Conservation (phyloP, 169 alveolate species). For the Plasmodium adleri region DNA sequence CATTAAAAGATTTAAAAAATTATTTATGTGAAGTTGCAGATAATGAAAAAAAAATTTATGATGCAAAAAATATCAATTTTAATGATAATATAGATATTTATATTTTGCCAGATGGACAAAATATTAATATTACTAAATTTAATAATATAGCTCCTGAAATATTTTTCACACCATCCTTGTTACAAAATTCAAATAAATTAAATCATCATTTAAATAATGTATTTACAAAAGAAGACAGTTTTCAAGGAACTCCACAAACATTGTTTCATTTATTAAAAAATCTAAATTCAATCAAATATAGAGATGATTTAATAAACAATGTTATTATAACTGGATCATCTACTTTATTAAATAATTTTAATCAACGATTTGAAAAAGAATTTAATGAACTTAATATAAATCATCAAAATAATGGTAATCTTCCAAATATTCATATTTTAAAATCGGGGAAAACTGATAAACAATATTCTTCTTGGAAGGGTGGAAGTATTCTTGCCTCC, state of each 20-base stretch:
- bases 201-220: slow-evolving; percentile 12
- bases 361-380: slow-evolving; percentile 47
- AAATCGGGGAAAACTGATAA: slow-evolving; percentile 30
- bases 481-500: slow-evolving; percentile 56
- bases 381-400: slow-evolving; percentile 26
- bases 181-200: slow-evolving; percentile 19
- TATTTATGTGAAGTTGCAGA: slow-evolving; percentile 73
- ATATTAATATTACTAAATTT: slow-evolving; percentile 53
- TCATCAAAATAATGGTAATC: neutral
- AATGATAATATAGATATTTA: slow-evolving; percentile 36
- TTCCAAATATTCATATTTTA: slow-evolving; percentile 22
- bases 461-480: slow-evolving; percentile 71
- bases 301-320: slow-evolving; percentile 22
- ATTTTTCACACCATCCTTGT: slow-evolving; percentile 55
- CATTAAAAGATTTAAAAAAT: slow-evolving; percentile 57
- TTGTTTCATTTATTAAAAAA: slow-evolving; percentile 53
- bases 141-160: slow-evolving; percentile 60
- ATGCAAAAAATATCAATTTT: slow-evolving; percentile 63
- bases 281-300: slow-evolving; percentile 4
- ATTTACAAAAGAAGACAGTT: slow-evolving; percentile 24
- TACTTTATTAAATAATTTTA: slow-evolving; percentile 38
- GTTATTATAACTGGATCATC: slow-evolving; percentile 60
- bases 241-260: slow-evolving; percentile 23
- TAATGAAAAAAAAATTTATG: slow-evolving; percentile 42
- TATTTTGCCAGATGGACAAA: slow-evolving; percentile 73